Conservation (phyloP, 208 protist genomes). For the Acanthamoeba healyi region DNA sequence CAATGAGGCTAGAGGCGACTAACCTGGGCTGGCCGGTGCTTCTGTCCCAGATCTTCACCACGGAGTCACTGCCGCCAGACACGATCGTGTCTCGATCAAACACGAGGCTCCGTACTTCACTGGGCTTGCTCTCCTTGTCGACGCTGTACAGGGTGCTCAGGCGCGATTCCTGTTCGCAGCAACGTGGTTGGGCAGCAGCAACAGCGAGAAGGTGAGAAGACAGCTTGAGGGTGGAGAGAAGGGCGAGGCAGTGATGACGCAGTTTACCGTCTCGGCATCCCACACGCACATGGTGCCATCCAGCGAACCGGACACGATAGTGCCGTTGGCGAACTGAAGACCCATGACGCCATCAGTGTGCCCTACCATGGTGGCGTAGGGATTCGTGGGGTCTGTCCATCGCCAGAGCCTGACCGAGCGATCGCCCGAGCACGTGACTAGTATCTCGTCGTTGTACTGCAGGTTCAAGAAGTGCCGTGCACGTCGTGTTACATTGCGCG, state of each 20-base stretch:
- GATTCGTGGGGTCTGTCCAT: conserved; percentile 15
- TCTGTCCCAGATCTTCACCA: conserved; percentile 55
- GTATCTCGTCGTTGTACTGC: conserved; percentile 52
- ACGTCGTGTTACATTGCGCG: not conserved
- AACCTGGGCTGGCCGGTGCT: conserved; percentile 1
- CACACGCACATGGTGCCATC: conserved; percentile 56
- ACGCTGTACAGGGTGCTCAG: not conserved
- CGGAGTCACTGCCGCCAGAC: conserved; percentile 19
- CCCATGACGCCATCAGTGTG: conserved; percentile 70
- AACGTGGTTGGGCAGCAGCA: not conserved
- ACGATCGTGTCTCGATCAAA: conserved; percentile 48
- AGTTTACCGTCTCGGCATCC: conserved; percentile 65
- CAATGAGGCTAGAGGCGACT: not conserved
- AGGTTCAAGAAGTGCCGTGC: not conserved
- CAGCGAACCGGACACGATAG: conserved; percentile 59
- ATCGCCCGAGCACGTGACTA: conserved; percentile 59
- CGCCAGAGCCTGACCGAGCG: conserved; percentile 62
- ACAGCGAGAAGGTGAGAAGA: not conserved
- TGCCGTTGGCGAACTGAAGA: conserved; percentile 40
- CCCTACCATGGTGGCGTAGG: not conserved
- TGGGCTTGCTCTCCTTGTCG: not conserved
- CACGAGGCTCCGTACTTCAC: conserved; percentile 41
- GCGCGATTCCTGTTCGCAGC: not conserved
- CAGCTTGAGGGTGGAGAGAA: not conserved
- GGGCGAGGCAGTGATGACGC: no score